These are phyloP conservation scores for Leccinum olivaceopallidum DNA, from an alignment of 768 basidiomycete species.

Conservation along the genomic window DNA sequence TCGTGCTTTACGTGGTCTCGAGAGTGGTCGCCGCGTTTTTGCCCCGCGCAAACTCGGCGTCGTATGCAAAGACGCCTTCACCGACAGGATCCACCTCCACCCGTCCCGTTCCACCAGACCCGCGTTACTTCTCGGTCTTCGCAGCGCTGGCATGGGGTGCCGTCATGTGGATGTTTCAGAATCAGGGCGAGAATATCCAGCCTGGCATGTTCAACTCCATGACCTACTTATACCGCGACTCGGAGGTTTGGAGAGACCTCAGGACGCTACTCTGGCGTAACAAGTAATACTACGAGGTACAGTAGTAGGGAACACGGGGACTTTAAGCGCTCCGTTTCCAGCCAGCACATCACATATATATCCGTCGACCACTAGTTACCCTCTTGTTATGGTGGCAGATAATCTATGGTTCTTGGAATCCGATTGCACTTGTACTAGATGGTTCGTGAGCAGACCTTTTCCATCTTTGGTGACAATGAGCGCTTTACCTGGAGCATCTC, in stretches of 20 bases:
- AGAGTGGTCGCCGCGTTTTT: slow-evolving; percentile 91
- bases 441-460: slow-evolving; percentile 8
- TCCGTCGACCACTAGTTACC: slow-evolving; percentile 21
- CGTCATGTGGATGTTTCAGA: slow-evolving; percentile 95
- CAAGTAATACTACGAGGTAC: slow-evolving; percentile 40
- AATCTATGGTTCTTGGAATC: slow-evolving; percentile 52
- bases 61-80: slow-evolving; percentile 49
- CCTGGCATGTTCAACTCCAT: slow-evolving; percentile 97
- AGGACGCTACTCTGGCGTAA: slow-evolving; percentile 93
- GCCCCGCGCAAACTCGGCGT: slow-evolving; percentile 61
- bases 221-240: slow-evolving; percentile 94
- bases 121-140: slow-evolving; percentile 82
- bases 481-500: slow-evolving; percentile 64
- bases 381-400: slow-evolving; percentile 33
- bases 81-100: slow-evolving; percentile 43
- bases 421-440: slow-evolving; percentile 63
- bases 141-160: slow-evolving; percentile 91
- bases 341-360: slow-evolving; percentile 5
- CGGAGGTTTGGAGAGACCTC: slow-evolving; percentile 80
- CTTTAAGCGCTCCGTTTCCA: neutral
- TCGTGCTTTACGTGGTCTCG: slow-evolving; percentile 94
- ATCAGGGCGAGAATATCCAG: slow-evolving; percentile 88
- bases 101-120: slow-evolving; percentile 80
- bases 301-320: neutral
- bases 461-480: neutral